Base-by-base conservation (phyloP, 176 grass and related monocot genomes). In the Ensete glaucum region DNA sequence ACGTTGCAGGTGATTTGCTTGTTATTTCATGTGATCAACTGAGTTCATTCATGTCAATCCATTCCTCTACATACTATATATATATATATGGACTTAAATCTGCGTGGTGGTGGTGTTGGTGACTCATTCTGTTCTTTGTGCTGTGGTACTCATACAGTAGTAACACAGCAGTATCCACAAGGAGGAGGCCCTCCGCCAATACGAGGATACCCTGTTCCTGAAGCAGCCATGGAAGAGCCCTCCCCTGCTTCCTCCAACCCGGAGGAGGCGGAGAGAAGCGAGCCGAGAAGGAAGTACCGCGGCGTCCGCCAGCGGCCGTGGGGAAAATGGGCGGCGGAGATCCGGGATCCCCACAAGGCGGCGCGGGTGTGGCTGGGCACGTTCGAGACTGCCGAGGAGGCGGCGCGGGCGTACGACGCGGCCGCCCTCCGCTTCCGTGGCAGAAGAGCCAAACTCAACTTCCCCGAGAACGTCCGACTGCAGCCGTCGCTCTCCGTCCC, bases 241-340 rank as follows among this genome's bases (percentile, higher is more conserved):
- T 89, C 86, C 17, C 69, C 84, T 59, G 72, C 12, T 26, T 57
- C 78, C 76, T 76, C 76, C 9, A 64, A 72, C 62, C 27, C 50
- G 26, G 76, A 80, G 67, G 81, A 62, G 59, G 54, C 56, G 2
- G 71, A 79, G 43, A 48, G 65, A 55, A 17, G 50, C 10, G 72
- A 75, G 56, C 82, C 84, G 62, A 78, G 72, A 1, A 73, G 80
- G 56, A 60, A 88, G 21, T 99, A 99, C 77, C 88, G 95, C 23
- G 95, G 95, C 14, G 95, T 99, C 63, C 84, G 95, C 53, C 95
- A 98, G 88, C 88, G 95, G 73, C 95, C 95, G 2, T 98, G 95
- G 95, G 95, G 95, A 59, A 98, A 98, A 83, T 98, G 95, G 95
- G 95, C 95, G 9, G 95, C 95, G 43, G 95, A 98, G 87, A 98